A percentile compares a stretch with the other conserved stretches of the same genome.
Evolutionary conservation across 225 moss, liverwort and hornwort genomes (phyloP).

Genomic region (Pleurozium schreberi): DNA sequence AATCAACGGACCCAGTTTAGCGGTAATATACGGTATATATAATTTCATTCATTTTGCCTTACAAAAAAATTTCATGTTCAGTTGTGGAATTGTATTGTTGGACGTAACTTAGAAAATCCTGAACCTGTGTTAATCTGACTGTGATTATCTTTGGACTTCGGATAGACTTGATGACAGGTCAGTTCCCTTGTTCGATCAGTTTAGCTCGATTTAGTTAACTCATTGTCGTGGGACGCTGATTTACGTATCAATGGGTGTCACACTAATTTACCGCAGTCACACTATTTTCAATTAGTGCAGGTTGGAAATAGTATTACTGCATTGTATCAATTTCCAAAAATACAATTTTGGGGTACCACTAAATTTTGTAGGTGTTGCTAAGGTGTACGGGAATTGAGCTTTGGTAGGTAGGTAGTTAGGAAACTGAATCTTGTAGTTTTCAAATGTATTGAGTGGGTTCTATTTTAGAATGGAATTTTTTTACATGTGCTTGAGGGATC

Average conservation of each 20-base stretch:
- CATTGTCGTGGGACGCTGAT: background rate
- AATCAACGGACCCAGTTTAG: conserved; percentile 3
- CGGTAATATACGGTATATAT: background rate
- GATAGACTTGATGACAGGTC: background rate
- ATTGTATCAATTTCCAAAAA: background rate
- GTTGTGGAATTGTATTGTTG: background rate
- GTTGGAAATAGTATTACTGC: background rate
- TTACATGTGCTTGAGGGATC: background rate
- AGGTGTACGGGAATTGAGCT: background rate
- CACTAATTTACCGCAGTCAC: background rate
- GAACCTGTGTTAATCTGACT: background rate
- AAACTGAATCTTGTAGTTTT: background rate
- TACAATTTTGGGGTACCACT: no score
- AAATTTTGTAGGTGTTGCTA: background rate
- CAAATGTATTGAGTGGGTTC: background rate
- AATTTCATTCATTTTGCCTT: background rate
- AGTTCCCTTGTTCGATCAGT: background rate
- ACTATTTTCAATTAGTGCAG: background rate
- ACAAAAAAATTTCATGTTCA: background rate
- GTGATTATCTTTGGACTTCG: background rate
- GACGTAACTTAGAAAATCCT: background rate
- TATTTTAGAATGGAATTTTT: background rate
- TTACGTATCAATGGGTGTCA: no score
- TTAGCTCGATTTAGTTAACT: background rate
- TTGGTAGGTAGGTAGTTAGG: background rate